Evolutionary conservation across 257 asterid species (phyloP).

Genomic region (Solanum lycopersicoides): DNA sequence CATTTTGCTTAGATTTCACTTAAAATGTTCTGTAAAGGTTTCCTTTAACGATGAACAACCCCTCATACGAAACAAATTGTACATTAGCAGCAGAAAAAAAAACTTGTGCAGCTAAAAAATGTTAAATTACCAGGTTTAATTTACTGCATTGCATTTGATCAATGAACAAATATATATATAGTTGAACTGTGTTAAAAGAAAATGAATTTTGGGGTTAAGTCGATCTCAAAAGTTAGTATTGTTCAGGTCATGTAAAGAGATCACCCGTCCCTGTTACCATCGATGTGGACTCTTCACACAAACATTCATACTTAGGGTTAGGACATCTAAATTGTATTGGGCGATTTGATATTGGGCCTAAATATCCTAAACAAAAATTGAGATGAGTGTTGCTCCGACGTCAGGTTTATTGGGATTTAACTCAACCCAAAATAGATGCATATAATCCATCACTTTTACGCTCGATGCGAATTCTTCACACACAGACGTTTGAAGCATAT

Average conservation of each 20-base stretch:
- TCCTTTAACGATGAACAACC: background rate
- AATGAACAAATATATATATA: background rate
- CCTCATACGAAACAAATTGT: background rate
- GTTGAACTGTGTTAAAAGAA: background rate
- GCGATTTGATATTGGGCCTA: background rate
- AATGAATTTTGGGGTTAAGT: background rate
- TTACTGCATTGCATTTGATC: background rate
- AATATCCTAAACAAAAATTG: background rate
- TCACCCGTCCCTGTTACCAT: background rate
- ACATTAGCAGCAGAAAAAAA: background rate
- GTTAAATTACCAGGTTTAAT: background rate
- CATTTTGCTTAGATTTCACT: background rate
- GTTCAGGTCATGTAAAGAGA: background rate
- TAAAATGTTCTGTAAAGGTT: background rate
- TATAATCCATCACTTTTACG: background rate
- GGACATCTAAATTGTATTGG: background rate
- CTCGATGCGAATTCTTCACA: background rate
- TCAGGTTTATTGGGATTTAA: background rate
- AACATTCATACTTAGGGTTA: background rate
- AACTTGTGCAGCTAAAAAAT: no score
- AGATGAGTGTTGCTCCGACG: background rate
- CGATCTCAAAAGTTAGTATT: background rate
- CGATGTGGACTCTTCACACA: background rate
- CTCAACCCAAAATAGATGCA: background rate
- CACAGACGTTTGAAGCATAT: background rate